Base-by-base conservation (phyloP, 371 early-diverging fungal genomes). In the Mortierella sp. region DNA sequence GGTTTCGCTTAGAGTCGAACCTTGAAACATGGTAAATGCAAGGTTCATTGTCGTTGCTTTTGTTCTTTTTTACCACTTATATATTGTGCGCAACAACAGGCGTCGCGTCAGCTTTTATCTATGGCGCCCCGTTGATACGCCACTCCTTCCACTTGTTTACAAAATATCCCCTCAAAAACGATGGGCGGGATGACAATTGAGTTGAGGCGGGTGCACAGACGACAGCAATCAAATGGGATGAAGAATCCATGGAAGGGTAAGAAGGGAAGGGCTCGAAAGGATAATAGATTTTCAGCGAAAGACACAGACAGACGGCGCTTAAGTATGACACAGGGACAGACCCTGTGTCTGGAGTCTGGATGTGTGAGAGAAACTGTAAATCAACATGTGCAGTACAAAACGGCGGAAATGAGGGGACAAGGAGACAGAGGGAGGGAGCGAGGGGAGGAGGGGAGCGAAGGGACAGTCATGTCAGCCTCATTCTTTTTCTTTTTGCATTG, bases 291-390 rank as follows among this genome's bases (percentile, higher is more conserved):
- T 50, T 50, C 50, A 13, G 50, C 16, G 50, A 11, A 14, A 14
- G 50, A 14, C 50, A 13, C n/a, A 50, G 48, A 45, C 4, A n/a
- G 24, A 2, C 31, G 63, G 19, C 63, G 19, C 19, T n/a, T n/a
- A n/a, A n/a, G n/a, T n/a, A n/a, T n/a, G 3, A 63, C 1, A 19
- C 14, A 14, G 28, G 11, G n/a, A 60, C 60, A 38, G 42, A 68
- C 42, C 44, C 68, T 68, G 42, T 68, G 63, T 68, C 68, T 68
- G 68, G 68, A 21, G 65, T 21, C 65, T 38, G 65, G 68, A 34
- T 28, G 28, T 4, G 60, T 14, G n/a, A n/a, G n/a, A 28, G 28
- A 60, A 60, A 60, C 28, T 28, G 13, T 14, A 60, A 14, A 28
- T 11, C 26, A 11, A 60, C 6, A 8, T 28, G 13, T 13, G 13